Base-by-base conservation (phyloP, 2,329 filamentous ascomycete genomes). In the Emericellopsis cladophorae region DNA sequence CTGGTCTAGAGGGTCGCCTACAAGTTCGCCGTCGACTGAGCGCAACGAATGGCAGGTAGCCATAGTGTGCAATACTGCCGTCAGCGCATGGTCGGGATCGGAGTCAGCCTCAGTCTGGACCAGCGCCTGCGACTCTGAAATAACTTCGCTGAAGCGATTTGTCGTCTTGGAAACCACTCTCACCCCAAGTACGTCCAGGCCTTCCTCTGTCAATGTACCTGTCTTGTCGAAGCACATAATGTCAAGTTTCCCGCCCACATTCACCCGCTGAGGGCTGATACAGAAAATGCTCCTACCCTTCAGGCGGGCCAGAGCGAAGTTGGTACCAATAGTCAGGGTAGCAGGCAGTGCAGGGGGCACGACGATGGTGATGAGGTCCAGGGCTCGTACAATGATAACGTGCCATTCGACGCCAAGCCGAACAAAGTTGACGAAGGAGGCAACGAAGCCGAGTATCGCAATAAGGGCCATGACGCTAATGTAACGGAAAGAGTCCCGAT, bases 151-250 rank as follows among this genome's bases (percentile, higher is more conserved):
- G 51, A 96, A 93, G 40, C 74, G 63, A 33, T 72, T 67, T 4
- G 63, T 60, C 1, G 72, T 71, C 38, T 72, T 67, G 42, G 82
- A 77, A 9, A 87, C 86, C 7, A 92, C 78, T 29, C 87, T 79
- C 16, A 95, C 79, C 11, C 92, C 92, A 11, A 98, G 71, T 15
- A 98, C 86, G 57, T 98, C 93, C 34, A 98, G 65, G 0, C 92
- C 92, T 58, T 98, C 92, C 60, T 96, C 92, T 0, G 92, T 98
- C 41, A 98, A 66, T 0, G 92, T 98, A n/a, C 92, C 92, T 1
- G 92, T 98, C 64, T 98, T 98, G 64, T 98, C 92, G 48, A 98
- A 98, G 60, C 90, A 95, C 64, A 98, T 84, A 10, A 96, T 77
- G 55, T 98, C 92, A 4, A 98, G 66, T 60, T 96, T 96, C 39